Evolutionary conservation across 495 filamentous ascomycete species (phyloP), one percentile per base, ranked within the genome.

Genomic region (Terfezia claveryi): DNA sequence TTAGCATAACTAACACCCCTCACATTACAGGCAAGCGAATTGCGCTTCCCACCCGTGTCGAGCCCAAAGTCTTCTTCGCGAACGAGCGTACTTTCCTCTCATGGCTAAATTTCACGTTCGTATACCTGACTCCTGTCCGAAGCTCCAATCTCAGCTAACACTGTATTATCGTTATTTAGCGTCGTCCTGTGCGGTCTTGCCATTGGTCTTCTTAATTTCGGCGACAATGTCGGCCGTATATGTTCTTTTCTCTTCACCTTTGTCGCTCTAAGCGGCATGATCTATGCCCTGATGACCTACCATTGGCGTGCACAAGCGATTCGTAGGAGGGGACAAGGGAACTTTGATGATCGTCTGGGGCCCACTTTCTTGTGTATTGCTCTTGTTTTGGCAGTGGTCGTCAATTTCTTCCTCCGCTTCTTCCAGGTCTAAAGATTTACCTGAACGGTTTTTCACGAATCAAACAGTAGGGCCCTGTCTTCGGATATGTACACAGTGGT

Each of bases 1-100:
- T 7, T 4, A 7, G 4, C 27, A 32, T 32, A 32, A 32, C 27
- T 32, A 32, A 32, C 27, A 32, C 27, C 27, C 27, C 27, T 32
- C 27, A 20, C 20, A 32, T 32, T 46, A 36, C 64, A 87, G 87
- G 87, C 75, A 99, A 99, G 68, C 87, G 91, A 61, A 99, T 99
- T 68, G 88, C 92, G 58, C 86, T 99, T 58, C 91, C 91, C 54
- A 94, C 87, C 46, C 87, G 91, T 58, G 88, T 99, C 69, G 91
- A 99, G 68, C 91, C 91, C 41, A 99, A 99, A 70, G 91, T 98
- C 71, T 99, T 96, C 80, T 99, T 99, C 75, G 91, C 91, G 68
- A 96, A 96, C 73, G 91, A 99, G 73, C 87, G 91, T 53, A 99
- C 91, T 44, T 99, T 96, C 65, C 80, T 99, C 63, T 91, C 84